These are phyloP conservation scores for Daldinia sp. DNA, from an alignment of 2,329 filamentous ascomycete species.

Conservation along the genomic window DNA sequence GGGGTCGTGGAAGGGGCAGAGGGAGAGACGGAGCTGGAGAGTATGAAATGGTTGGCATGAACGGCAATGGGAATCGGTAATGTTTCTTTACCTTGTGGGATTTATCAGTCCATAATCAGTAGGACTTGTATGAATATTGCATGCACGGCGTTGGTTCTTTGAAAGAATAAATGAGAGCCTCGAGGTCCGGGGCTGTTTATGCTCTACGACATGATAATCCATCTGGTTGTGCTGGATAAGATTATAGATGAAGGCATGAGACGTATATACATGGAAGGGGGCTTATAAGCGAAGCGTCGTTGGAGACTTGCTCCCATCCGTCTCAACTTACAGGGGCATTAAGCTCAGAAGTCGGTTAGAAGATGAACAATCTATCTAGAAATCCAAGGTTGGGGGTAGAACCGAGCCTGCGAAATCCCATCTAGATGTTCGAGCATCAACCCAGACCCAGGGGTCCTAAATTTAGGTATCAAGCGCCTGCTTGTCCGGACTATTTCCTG, in stretches of 20 bases:
- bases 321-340: not conserved
- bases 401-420: not conserved
- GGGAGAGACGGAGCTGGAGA: conserved; percentile 68
- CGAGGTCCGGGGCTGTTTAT: conserved; percentile 10
- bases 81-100: conserved; percentile 15
- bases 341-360: not conserved
- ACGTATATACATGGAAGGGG: not conserved
- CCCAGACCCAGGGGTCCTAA: not conserved
- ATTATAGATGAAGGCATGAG: not conserved
- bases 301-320: not conserved
- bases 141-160: conserved; percentile 37
- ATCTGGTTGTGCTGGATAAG: not conserved
- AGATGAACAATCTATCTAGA: not conserved
- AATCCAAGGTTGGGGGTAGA: not conserved
- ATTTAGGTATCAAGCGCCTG: no score
- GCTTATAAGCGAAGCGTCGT: not conserved
- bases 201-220: conserved; percentile 9
- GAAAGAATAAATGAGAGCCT: conserved; percentile 18
- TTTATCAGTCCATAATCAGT: conserved; percentile 32
- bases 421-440: not conserved
- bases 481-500: not conserved
- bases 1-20: conserved; percentile 64
- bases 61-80: conserved; percentile 50
- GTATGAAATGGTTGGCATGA: conserved; percentile 75
- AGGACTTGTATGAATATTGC: conserved; percentile 43